Evolutionary conservation across 2,329 filamentous ascomycete species (phyloP).

Genomic region (Ceratocystis lukuohia): DNA sequence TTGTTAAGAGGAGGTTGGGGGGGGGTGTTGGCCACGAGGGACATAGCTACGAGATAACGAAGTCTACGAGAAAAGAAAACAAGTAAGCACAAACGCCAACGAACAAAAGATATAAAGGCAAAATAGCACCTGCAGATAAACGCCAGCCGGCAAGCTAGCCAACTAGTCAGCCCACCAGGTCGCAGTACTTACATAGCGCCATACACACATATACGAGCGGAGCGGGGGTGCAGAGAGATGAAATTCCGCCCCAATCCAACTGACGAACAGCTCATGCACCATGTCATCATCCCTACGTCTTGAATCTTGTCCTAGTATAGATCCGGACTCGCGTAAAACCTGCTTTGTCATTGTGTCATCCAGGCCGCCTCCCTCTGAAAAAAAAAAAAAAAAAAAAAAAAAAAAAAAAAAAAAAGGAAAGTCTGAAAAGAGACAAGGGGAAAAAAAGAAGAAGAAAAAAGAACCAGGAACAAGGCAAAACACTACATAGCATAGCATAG

Average conservation of each 20-base stretch:
- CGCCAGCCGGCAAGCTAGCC: no score
- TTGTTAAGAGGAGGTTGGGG: no score
- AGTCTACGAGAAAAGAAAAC: neutral
- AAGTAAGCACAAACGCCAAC: neutral
- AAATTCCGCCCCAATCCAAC: no score
- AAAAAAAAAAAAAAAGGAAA: neutral
- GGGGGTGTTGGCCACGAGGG: neutral
- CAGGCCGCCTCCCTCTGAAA: neutral
- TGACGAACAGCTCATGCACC: no score
- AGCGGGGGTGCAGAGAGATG: no score
- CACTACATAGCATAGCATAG: no score
- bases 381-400: neutral
- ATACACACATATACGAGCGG: no score
- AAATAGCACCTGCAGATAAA: neutral
- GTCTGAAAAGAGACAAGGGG: neutral
- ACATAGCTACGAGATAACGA: neutral
- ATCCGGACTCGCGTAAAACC: neutral
- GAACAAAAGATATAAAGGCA: neutral
- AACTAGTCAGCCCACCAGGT: no score
- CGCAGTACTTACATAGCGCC: no score
- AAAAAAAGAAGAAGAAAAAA: neutral
- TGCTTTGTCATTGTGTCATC: no score
- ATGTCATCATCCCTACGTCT: no score
- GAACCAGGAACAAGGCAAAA: neutral
- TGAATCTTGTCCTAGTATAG: neutral